Evolutionary conservation across 805 yeast species (phyloP).

Genomic region (Candida alai): DNA sequence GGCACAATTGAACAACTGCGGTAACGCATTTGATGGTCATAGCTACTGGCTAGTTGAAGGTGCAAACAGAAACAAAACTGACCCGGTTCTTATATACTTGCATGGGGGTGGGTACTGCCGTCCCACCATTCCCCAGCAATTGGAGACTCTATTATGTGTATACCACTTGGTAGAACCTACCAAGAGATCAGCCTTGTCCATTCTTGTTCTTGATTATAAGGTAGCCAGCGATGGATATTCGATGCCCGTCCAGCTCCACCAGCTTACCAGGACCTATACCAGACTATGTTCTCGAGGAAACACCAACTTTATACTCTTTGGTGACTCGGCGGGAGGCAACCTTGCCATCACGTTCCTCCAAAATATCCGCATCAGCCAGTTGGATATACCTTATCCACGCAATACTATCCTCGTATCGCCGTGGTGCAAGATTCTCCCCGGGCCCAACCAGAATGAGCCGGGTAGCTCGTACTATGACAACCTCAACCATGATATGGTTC

Average conservation of each 20-base stretch:
- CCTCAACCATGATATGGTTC: conserved; percentile 17
- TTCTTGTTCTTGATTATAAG: conserved; percentile 26
- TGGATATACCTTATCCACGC: conserved; percentile 20
- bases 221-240: conserved; percentile 27
- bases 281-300: conserved; percentile 18
- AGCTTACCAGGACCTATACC: conserved; percentile 25
- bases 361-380: conserved; percentile 16
- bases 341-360: conserved; percentile 29
- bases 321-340: conserved; percentile 44
- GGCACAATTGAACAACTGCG: conserved; percentile 10
- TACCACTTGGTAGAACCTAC: conserved; percentile 20
- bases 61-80: conserved; percentile 13
- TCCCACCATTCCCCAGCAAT: conserved; percentile 24
- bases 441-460: conserved; percentile 16
- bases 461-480: conserved; percentile 36
- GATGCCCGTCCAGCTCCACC: conserved; percentile 30
- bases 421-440: conserved; percentile 33
- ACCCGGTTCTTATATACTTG: conserved; percentile 19
- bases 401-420: conserved; percentile 31
- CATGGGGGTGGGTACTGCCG: conserved; percentile 36
- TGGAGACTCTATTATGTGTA: conserved; percentile 23
- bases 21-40: conserved; percentile 17
- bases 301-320: conserved; percentile 32
- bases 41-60: conserved; percentile 31
- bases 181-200: conserved; percentile 14